These are phyloP conservation scores for Rhynchosporium agropyri DNA, from an alignment of 2,329 filamentous ascomycete species.

Conservation along the genomic window DNA sequence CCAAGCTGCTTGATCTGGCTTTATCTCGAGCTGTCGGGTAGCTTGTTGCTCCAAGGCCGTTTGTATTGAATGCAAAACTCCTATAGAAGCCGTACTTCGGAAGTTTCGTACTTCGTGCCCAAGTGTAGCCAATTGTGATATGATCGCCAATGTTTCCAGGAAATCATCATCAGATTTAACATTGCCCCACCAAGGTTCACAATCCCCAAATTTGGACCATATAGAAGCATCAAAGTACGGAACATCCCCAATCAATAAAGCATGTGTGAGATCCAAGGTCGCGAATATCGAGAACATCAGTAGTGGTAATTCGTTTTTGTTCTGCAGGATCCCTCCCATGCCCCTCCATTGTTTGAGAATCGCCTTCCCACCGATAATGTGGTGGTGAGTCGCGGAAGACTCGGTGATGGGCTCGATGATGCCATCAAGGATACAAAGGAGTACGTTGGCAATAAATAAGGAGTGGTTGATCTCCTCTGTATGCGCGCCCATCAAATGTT, in stretches of 20 bases:
- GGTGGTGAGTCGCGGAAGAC: conserved; percentile 35
- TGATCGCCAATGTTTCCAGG: conserved; percentile 41
- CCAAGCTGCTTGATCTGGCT: conserved; percentile 40
- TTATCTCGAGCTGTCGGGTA: conserved; percentile 26
- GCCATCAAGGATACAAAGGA: conserved; percentile 46
- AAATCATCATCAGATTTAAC: conserved; percentile 40
- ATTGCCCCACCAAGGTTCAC: conserved; percentile 49
- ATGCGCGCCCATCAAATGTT: conserved; percentile 43
- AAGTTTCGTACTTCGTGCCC: conserved; percentile 40
- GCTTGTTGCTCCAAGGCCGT: conserved; percentile 36
- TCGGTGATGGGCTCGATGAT: conserved; percentile 38
- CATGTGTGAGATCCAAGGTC: conserved; percentile 48
- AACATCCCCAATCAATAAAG: conserved; percentile 45
- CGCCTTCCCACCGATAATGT: conserved; percentile 37
- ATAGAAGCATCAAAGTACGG: conserved; percentile 45
- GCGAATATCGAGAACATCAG: conserved; percentile 50
- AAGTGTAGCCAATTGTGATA: conserved; percentile 42
- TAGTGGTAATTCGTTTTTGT: conserved; percentile 38
- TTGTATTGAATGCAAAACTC: conserved; percentile 36
- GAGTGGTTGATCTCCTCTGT: conserved; percentile 42
- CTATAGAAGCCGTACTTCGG: conserved; percentile 32
- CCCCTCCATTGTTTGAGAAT: conserved; percentile 39
- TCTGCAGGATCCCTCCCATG: conserved; percentile 31
- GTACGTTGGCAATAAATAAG: conserved; percentile 47
- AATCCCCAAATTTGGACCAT: conserved; percentile 47